Conservation (phyloP, 1,284 basidiomycete genomes). For the Bondarzewia mesenterica region DNA sequence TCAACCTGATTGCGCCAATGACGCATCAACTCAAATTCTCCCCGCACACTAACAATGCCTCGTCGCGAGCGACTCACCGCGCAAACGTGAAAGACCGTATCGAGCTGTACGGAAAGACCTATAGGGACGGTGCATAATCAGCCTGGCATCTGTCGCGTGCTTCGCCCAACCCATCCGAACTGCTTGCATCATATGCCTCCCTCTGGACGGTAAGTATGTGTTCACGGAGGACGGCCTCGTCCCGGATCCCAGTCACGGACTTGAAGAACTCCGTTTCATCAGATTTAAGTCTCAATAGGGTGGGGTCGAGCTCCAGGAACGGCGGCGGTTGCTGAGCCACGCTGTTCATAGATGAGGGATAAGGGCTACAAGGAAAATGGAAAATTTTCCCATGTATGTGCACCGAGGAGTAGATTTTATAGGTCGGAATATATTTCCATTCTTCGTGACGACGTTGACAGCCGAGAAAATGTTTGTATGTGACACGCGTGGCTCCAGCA, state of each 20-base stretch:
- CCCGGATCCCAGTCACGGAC: not conserved
- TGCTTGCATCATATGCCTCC: slow-evolving; percentile 2
- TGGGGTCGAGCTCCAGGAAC: not conserved
- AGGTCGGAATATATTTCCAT: too few relatives aligned
- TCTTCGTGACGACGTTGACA: too few relatives aligned
- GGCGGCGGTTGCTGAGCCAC: too few relatives aligned
- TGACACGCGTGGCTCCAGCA: too few relatives aligned
- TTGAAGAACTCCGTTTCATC: slow-evolving; percentile 3
- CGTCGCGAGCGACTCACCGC: not conserved
- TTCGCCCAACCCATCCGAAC: not conserved
- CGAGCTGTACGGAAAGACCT: slow-evolving; percentile 3
- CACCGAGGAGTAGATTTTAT: too few relatives aligned
- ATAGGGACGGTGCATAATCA: slow-evolving; percentile 11
- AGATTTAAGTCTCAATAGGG: not conserved
- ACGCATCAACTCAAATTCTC: not conserved
- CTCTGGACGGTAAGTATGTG: not conserved
- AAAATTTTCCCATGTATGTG: too few relatives aligned
- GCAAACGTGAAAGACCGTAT: slow-evolving; percentile 2
- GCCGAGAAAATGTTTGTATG: too few relatives aligned
- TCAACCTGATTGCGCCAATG: slow-evolving; percentile 9
- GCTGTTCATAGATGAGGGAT: too few relatives aligned
- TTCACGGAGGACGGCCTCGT: not conserved
- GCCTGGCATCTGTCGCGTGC: not conserved
- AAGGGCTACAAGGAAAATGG: too few relatives aligned
- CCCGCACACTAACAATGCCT: too few relatives aligned